Percentiles rank a stretch among this genome's conserved stretches.
Evolutionary conservation across 768 basidiomycete genomes (phyloP).

Genomic region (Phaeolepiota aurea): DNA sequence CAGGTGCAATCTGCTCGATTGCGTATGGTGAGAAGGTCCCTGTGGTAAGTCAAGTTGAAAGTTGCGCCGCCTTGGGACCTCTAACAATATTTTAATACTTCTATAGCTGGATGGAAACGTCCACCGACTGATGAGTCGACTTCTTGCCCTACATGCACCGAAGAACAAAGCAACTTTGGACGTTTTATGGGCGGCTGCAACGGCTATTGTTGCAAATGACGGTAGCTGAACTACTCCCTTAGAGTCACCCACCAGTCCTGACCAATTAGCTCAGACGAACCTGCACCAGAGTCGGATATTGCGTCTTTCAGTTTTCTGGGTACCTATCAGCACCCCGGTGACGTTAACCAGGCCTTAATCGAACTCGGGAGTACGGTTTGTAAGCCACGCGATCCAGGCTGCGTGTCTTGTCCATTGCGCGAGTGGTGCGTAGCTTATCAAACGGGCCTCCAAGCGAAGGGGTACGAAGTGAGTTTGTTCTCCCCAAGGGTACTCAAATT

Average conservation of each 20-base stretch:
- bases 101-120: conserved; percentile 85
- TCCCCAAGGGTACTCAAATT: background rate
- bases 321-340: conserved; percentile 49
- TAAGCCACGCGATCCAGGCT: conserved; percentile 75
- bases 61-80: background rate
- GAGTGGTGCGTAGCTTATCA: conserved; percentile 61
- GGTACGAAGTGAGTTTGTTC: background rate
- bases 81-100: conserved; percentile 2
- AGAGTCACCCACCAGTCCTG: conserved; percentile 1
- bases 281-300: too few relatives aligned
- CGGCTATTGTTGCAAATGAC: conserved; percentile 48
- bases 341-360: conserved; percentile 90
- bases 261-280: background rate
- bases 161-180: conserved; percentile 75
- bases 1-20: conserved; percentile 79
- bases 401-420: conserved; percentile 63
- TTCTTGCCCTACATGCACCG: conserved; percentile 79
- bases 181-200: conserved; percentile 76
- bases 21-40: conserved; percentile 80
- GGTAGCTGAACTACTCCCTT: conserved; percentile 8
- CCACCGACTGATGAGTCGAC: conserved; percentile 72
- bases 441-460: background rate
- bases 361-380: conserved; percentile 93
- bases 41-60: conserved; percentile 46
- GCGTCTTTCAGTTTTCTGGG: too few relatives aligned